These are phyloP conservation scores for Salix suchowensis DNA, from an alignment of 345 rosid species.

Conservation along the genomic window DNA sequence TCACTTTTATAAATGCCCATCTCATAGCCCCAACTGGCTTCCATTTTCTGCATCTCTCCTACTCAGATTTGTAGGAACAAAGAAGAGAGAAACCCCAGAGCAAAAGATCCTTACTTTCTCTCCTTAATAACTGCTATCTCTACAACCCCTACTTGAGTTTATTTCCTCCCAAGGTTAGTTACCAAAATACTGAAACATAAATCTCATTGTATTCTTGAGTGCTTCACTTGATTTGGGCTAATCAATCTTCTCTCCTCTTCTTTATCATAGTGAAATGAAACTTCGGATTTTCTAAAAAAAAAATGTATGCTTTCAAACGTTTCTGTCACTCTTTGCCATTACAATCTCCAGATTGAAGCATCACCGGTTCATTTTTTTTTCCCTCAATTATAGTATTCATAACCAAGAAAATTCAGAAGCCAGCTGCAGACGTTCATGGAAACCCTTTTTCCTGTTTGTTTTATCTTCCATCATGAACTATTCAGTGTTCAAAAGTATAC, in stretches of 20 bases:
- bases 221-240: constrained; percentile 43
- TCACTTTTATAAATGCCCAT: constrained; percentile 39
- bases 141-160: constrained; percentile 3
- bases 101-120: constrained; percentile 16
- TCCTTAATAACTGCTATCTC: constrained; percentile 17
- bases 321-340: background rate
- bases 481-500: background rate
- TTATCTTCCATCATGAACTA: background rate
- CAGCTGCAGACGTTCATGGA: background rate
- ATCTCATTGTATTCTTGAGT: constrained; percentile 20
- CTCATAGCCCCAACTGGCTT: constrained; percentile 23
- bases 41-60: constrained; percentile 41
- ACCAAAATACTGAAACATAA: constrained; percentile 32
- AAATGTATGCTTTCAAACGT: background rate
- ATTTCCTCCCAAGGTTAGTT: constrained; percentile 40
- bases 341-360: background rate
- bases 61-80: constrained; percentile 30
- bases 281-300: too few relatives aligned
- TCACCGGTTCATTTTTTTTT: background rate
- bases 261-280: background rate
- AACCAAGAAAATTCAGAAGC: background rate
- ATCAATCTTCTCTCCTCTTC: constrained; percentile 3
- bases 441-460: background rate
- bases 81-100: constrained; percentile 15
- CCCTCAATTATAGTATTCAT: background rate